Evolutionary conservation across 345 rosid genomes (phyloP).

Genomic region (Erucastrum elatum): DNA sequence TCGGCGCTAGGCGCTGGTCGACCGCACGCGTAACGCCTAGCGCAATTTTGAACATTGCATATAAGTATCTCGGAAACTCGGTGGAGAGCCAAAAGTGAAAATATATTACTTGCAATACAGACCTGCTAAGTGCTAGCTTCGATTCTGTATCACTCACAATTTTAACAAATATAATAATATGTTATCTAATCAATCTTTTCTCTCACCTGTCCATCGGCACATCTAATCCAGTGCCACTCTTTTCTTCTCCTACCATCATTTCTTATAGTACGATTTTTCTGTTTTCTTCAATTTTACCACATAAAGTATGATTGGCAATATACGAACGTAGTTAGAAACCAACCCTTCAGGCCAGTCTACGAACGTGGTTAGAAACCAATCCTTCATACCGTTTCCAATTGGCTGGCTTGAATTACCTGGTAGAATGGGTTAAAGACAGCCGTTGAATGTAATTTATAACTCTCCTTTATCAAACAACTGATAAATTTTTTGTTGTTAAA

Average conservation of each 20-base stretch:
- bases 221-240: constrained; percentile 40
- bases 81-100: constrained; percentile 32
- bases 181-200: constrained; percentile 38
- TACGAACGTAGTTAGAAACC: constrained; percentile 27
- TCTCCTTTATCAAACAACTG: neutral
- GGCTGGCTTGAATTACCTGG: neutral
- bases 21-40: too few relatives aligned
- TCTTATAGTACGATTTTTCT: constrained; percentile 13
- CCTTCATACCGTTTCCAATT: constrained; percentile 14
- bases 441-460: neutral
- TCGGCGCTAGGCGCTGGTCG: too few relatives aligned
- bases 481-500: neutral
- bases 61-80: too few relatives aligned
- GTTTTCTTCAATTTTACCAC: constrained; percentile 1
- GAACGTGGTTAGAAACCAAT: too few relatives aligned
- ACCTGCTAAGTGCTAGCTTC: constrained; percentile 28
- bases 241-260: constrained; percentile 33
- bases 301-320: constrained; percentile 20
- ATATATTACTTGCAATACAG: constrained; percentile 12
- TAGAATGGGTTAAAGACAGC: neutral
- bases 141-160: constrained; percentile 31
- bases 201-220: constrained; percentile 43
- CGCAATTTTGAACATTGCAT: too few relatives aligned
- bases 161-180: constrained; percentile 14
- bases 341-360: too few relatives aligned